Conservation (phyloP, 2,329 filamentous ascomycete species). For the Cercospora sp. region DNA sequence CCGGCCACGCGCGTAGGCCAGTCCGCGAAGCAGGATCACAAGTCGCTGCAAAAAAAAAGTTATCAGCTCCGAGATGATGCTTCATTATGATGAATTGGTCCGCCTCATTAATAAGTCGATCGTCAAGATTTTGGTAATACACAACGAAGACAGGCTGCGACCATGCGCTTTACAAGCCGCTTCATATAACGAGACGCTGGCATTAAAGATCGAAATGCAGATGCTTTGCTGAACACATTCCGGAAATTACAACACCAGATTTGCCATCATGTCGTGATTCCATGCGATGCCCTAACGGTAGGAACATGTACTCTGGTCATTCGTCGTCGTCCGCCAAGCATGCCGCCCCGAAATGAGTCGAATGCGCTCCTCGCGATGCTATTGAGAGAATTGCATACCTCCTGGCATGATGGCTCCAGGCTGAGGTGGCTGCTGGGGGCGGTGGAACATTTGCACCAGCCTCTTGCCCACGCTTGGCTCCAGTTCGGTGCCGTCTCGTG, state of each 20-base stretch:
- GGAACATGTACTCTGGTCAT: background rate
- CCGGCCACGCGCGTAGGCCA: background rate
- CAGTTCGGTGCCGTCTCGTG: conserved; percentile 88
- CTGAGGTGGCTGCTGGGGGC: conserved; percentile 23
- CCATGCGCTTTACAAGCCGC: background rate
- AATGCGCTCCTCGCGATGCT: background rate
- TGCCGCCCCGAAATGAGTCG: background rate
- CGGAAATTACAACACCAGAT: background rate
- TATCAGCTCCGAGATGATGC: background rate
- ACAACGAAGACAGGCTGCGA: background rate
- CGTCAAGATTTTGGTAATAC: background rate
- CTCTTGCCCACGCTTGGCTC: conserved; percentile 78
- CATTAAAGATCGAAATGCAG: background rate
- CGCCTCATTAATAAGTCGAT: too few relatives aligned
- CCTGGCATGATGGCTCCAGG: background rate
- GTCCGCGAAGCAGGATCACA: background rate
- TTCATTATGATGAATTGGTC: too few relatives aligned
- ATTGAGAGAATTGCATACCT: conserved; percentile 15
- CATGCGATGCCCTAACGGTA: background rate
- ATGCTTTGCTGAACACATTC: background rate
- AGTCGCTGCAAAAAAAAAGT: background rate
- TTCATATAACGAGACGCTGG: background rate
- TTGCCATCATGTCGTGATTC: background rate
- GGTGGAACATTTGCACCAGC: conserved; percentile 71
- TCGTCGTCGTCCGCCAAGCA: background rate